Base-by-base conservation (phyloP, 306 rosid genomes). In the Sicyos baderoa region DNA sequence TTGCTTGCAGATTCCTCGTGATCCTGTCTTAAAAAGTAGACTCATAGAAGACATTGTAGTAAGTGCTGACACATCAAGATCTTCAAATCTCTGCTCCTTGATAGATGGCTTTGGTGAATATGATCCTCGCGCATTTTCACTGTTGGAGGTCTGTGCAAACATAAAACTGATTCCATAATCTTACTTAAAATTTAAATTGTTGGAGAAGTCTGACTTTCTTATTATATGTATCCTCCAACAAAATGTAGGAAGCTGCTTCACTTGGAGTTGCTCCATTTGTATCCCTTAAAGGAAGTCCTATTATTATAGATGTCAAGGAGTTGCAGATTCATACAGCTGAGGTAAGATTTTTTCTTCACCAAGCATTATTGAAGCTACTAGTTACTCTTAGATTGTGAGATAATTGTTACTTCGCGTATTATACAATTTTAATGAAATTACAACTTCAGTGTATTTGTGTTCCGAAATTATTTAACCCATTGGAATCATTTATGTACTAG, bases 41-140 rank as follows among this genome's bases (percentile, higher is more conserved):
- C 89, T 93, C 59, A 80, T 86, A 74, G 96, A 90, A 77, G 82
- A 79, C 80, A 79, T 88, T 58, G 94, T 88, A 82, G 81, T 93
- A 49, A 76, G 65, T 73, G 80, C 74, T 25, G 86, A 82, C 63
- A 21, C 69, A 70, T 82, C 94, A 56, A 75, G 76, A 77, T 66
- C 58, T 61, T 81, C 96, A 78, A 86, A 79, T 76, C 91, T 90
- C 73, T 76, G 78, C 78, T 88, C 99, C 64, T 77, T 93, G 81
- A 71, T 93, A 68, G 86, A 88, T 77, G 99, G 97, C 62, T 93
- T 93, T 83, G 94, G 97, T 71, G 94, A 88, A 88, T 90, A 86
- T 68, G 99, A 93, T 77, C 89, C 95, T 68, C 96, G 99, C 25
- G 91, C 83, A 42, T 90, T 85, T 77, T 89, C 99, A 42, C 79